phyloP scores from a whole-genome alignment of 371 early-diverging fungal genomes.

The Umbelopsis sp. region DNA sequence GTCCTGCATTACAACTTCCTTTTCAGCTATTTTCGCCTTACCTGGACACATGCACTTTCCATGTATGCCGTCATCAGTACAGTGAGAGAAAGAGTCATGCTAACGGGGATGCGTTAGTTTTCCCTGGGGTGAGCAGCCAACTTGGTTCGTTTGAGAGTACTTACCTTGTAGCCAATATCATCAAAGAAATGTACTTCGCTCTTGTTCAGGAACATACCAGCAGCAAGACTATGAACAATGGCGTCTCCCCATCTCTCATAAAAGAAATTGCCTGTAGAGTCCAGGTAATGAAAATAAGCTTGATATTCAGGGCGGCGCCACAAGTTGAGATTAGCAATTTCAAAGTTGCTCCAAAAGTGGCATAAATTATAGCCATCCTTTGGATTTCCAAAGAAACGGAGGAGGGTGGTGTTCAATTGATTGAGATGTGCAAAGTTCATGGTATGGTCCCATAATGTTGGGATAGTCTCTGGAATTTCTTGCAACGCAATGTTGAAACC shows the following conservation, averaged over 20 bases:
- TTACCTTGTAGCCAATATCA: constrained; percentile 80
- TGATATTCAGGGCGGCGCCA: constrained; percentile 74
- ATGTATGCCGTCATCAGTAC: constrained; percentile 37
- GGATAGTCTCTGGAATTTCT: constrained; percentile 85
- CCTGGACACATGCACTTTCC: constrained; percentile 52
- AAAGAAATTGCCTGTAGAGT: constrained; percentile 85
- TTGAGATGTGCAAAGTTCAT: constrained; percentile 53
- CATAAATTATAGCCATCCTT: constrained; percentile 63
- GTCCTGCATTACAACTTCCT: too few species aligned
- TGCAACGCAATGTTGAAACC: constrained; percentile 82
- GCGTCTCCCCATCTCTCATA: constrained; percentile 98
- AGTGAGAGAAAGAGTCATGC: constrained; percentile 48
- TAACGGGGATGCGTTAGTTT: neutral
- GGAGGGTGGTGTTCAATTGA: constrained; percentile 35
- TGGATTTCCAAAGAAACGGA: constrained; percentile 48
- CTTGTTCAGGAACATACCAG: constrained; percentile 77
- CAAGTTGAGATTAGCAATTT: constrained; percentile 84
- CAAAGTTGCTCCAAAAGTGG: constrained; percentile 92
- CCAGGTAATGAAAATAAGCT: constrained; percentile 80
- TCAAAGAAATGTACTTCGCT: constrained; percentile 89
- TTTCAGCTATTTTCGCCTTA: constrained; percentile 20
- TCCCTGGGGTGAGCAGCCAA: too few species aligned
- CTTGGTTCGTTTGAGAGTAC: too few species aligned
- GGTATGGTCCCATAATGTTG: constrained; percentile 81
- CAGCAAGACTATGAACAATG: constrained; percentile 92